Conservation (phyloP, 331 rosid species). For the Quercus lobata region DNA sequence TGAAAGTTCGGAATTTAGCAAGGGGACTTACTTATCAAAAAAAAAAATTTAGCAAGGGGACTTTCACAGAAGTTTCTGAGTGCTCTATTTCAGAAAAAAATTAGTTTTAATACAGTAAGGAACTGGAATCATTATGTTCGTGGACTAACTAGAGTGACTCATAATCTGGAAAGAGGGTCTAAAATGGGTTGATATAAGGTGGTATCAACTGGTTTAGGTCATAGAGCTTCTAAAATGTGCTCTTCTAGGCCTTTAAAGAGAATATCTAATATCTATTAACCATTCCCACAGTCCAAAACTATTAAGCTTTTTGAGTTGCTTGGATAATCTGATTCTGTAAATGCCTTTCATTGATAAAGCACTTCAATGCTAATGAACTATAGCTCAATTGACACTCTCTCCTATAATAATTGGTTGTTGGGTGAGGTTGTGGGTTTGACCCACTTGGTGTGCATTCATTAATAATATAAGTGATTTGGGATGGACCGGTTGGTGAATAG, state of each 20-base stretch:
- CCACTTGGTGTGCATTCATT: background rate
- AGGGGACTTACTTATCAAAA: background rate
- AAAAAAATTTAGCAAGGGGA: background rate
- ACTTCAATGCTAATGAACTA: background rate
- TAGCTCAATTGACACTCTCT: too few relatives aligned
- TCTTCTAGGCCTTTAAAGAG: background rate
- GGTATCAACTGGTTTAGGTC: background rate
- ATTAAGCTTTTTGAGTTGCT: background rate
- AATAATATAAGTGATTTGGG: background rate
- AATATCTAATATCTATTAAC: background rate
- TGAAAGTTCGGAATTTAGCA: background rate
- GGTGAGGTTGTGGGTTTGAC: too few relatives aligned
- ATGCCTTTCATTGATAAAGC: background rate
- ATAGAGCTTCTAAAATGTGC: background rate
- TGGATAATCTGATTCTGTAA: background rate
- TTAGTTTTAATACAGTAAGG: background rate
- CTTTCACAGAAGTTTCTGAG: background rate
- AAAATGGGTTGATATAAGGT: background rate
- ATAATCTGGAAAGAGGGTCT: constrained; percentile 4
- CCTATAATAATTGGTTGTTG: too few relatives aligned
- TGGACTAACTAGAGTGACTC: background rate
- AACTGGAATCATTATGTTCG: background rate
- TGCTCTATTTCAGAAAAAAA: background rate
- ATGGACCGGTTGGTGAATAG: background rate
- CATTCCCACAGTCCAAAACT: background rate